These are phyloP conservation scores for Dryas alaskensis DNA, from an alignment of 306 rosid species.

Conservation along the genomic window DNA sequence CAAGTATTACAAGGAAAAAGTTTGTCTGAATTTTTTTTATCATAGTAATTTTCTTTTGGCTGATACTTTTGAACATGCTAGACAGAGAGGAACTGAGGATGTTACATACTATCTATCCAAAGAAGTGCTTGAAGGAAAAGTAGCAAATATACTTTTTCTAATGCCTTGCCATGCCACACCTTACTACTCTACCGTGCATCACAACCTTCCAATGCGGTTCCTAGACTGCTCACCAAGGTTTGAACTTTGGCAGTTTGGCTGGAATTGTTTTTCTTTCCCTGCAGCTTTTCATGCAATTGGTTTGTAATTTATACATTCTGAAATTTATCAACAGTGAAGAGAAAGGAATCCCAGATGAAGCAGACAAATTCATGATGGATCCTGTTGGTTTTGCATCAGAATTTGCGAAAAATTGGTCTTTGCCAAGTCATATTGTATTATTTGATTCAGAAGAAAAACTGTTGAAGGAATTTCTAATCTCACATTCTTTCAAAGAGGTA, in stretches of 20 bases:
- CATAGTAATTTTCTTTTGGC: background rate
- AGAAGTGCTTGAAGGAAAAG: slow-evolving; percentile 61
- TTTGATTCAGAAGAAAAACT: slow-evolving; percentile 66
- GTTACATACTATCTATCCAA: slow-evolving; percentile 72
- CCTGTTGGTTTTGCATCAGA: slow-evolving; percentile 62
- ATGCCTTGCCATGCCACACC: slow-evolving; percentile 96
- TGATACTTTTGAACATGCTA: slow-evolving; percentile 12
- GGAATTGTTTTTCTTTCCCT: slow-evolving; percentile 4
- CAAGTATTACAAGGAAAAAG: slow-evolving; percentile 4
- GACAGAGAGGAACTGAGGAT: slow-evolving; percentile 94
- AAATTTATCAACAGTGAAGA: slow-evolving; percentile 50
- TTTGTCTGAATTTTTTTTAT: background rate
- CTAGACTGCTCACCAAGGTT: slow-evolving; percentile 94
- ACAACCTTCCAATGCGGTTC: slow-evolving; percentile 70
- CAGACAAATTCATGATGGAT: slow-evolving; percentile 77
- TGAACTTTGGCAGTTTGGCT: slow-evolving; percentile 19
- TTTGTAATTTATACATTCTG: slow-evolving; percentile 6
- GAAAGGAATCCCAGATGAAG: slow-evolving; percentile 66
- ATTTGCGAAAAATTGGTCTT: slow-evolving; percentile 56
- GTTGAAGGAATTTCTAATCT: slow-evolving; percentile 44
- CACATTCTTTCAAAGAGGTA: slow-evolving; percentile 74
- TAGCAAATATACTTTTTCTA: slow-evolving; percentile 64
- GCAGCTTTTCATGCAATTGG: background rate
- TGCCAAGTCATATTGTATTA: slow-evolving; percentile 80
- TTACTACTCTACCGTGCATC: slow-evolving; percentile 76